These are phyloP conservation scores for Starmerella geochares DNA, from an alignment of 805 yeast species.

Conservation along the genomic window DNA sequence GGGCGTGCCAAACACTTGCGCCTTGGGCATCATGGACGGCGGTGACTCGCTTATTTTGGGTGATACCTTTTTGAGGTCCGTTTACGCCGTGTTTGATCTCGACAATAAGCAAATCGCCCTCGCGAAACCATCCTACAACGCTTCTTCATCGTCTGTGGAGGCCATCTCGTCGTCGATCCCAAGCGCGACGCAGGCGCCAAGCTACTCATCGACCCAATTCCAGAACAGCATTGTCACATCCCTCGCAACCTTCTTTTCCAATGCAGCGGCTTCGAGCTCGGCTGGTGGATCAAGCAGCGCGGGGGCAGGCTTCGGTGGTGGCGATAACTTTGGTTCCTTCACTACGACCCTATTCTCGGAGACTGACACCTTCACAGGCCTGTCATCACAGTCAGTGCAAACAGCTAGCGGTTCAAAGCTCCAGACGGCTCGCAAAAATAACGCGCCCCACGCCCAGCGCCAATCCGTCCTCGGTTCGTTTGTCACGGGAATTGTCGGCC, in stretches of 20 bases:
- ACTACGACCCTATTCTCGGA: background rate
- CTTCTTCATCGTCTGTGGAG: conserved; percentile 25
- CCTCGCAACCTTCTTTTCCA: conserved; percentile 9
- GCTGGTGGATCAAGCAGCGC: background rate
- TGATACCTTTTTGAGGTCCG: conserved; percentile 53
- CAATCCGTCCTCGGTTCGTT: conserved; percentile 1
- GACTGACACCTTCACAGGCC: background rate
- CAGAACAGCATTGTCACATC: conserved; percentile 9
- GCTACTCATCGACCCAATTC: conserved; percentile 18
- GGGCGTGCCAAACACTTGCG: conserved; percentile 17
- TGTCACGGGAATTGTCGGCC: conserved; percentile 3
- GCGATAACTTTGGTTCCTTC: background rate
- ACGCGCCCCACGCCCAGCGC: background rate
- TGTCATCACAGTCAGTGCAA: background rate
- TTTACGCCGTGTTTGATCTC: conserved; percentile 58
- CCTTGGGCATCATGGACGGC: conserved; percentile 27
- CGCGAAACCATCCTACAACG: conserved; percentile 38
- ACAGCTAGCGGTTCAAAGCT: background rate
- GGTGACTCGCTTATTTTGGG: conserved; percentile 42
- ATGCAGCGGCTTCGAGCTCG: background rate
- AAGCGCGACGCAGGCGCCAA: conserved; percentile 24
- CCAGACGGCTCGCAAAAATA: background rate
- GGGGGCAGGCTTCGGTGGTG: background rate
- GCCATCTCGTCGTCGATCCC: conserved; percentile 28
- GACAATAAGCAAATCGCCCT: conserved; percentile 47